Percentiles rank a stretch among this genome's conserved stretches.
phyloP scores from a whole-genome alignment of 164 flowering plant species.

The Sedum album region DNA sequence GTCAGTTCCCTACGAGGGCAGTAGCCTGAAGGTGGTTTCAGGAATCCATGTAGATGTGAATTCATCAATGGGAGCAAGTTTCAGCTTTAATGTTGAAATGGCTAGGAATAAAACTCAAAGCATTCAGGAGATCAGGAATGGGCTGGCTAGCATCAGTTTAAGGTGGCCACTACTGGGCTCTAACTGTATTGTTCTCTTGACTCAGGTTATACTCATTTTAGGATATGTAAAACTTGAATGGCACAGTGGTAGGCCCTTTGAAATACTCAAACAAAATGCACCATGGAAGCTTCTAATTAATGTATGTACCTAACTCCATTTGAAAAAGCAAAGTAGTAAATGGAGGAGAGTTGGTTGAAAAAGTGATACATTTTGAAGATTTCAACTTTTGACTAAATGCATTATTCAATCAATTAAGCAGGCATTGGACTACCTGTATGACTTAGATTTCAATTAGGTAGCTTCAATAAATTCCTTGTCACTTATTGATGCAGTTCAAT shows the following conservation, averaged over 20 bases:
- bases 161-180: too few relatives aligned
- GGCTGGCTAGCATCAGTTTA: too few relatives aligned
- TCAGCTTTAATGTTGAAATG: too few relatives aligned
- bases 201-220: too few relatives aligned
- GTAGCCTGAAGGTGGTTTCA: too few relatives aligned
- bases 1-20: too few relatives aligned
- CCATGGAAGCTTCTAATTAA: neutral
- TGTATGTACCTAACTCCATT: constrained; percentile 1
- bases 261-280: neutral
- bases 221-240: too few relatives aligned
- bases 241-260: neutral
- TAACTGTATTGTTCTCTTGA: too few relatives aligned
- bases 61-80: too few relatives aligned
- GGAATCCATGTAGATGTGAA: too few relatives aligned
- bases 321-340: neutral
- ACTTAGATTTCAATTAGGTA: neutral
- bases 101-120: too few relatives aligned
- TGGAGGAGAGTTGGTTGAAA: neutral
- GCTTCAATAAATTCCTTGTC: neutral
- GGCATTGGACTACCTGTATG: neutral
- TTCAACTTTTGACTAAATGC: neutral
- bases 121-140: too few relatives aligned
- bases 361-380: neutral
- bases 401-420: neutral
- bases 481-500: neutral